These are phyloP conservation scores for Candida maesae DNA, from an alignment of 805 yeast genomes.

Conservation along the genomic window DNA sequence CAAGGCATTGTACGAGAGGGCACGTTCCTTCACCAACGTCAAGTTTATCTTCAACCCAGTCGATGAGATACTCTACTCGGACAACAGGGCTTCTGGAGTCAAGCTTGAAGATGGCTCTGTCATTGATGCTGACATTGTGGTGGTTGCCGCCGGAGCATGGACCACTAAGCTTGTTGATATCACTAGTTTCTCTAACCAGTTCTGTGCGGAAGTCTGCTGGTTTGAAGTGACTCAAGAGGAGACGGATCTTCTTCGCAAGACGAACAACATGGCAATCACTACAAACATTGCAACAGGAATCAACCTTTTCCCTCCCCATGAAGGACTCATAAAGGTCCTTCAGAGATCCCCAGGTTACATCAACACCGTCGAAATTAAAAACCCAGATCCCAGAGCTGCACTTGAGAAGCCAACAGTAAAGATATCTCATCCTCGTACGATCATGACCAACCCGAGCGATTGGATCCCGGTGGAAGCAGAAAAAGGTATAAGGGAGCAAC, in stretches of 20 bases:
- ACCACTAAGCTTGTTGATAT: slow-evolving; percentile 15
- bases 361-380: slow-evolving; percentile 6
- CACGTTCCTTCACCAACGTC: slow-evolving; percentile 7
- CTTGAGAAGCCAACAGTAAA: not conserved
- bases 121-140: slow-evolving; percentile 8
- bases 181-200: slow-evolving; percentile 6
- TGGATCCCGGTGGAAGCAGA: slow-evolving; percentile 18
- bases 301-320: slow-evolving; percentile 18
- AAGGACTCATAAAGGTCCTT: slow-evolving; percentile 15
- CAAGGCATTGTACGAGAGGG: slow-evolving; percentile 12
- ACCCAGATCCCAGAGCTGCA: slow-evolving; percentile 1
- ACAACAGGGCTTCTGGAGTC: slow-evolving; percentile 16
- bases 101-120: slow-evolving; percentile 7
- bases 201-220: slow-evolving; percentile 18
- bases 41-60: slow-evolving; percentile 12
- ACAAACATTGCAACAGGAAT: slow-evolving; percentile 18
- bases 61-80: slow-evolving; percentile 7
- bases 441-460: slow-evolving; percentile 11
- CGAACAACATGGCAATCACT: slow-evolving; percentile 13
- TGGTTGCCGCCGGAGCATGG: slow-evolving; percentile 22
- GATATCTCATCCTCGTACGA: slow-evolving; percentile 14
- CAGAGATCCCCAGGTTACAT: slow-evolving; percentile 15
- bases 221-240: slow-evolving; percentile 14
- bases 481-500: slow-evolving; percentile 23
- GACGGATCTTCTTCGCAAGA: slow-evolving; percentile 2